Evolutionary conservation across 2,329 filamentous ascomycete genomes (phyloP), one percentile per base, ranked within the genome.

Genomic region (Aspergillus sergii): DNA sequence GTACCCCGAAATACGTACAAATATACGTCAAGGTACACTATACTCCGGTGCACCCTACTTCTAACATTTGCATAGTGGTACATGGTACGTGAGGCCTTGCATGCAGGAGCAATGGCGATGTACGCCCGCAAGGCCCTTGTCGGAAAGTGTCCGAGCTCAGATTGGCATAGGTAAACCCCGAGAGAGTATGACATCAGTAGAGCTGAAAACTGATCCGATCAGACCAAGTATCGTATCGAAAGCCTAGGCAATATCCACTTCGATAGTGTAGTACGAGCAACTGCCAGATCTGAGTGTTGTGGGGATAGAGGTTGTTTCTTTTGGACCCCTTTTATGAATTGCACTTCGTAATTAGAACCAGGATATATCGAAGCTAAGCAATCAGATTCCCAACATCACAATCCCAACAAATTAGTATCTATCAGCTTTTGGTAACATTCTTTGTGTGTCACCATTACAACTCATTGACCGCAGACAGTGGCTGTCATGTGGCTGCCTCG

Each of bases 401-500:
- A 34, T 34, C 19, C 4, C 28, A 26, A 39, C 30, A 21, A n/a
- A 36, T 55, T 12, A 55, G 51, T 55, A 14, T 8, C n/a, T 55
- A 55, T 19, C 32, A 57, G 12, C 14, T 21, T 41, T 8, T 32
- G 32, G 45, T 41, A 39, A 6, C 56, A 30, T 64, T 54, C 51
- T 58, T 59, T 65, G 58, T 58, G 53, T 58, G 46, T 57, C 48
- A 32, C 39, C 26, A 51, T 55, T 56, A 59, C 55, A 58, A 48
- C 28, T 45, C 43, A 45, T 51, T 53, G 36, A 57, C 55, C 54
- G 39, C 46, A 21, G 43, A 34, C 58, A 60, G 58, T 62, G 58
- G 58, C 46, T 53, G 65, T 64, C 57, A 53, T 54, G 66, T 69
- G 63, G 68, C 63, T 64, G 56, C 55, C 43, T 61, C 46, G 63